phyloP scores from a whole-genome alignment of 495 filamentous ascomycete species.

The Talaromyces stipitatus region DNA sequence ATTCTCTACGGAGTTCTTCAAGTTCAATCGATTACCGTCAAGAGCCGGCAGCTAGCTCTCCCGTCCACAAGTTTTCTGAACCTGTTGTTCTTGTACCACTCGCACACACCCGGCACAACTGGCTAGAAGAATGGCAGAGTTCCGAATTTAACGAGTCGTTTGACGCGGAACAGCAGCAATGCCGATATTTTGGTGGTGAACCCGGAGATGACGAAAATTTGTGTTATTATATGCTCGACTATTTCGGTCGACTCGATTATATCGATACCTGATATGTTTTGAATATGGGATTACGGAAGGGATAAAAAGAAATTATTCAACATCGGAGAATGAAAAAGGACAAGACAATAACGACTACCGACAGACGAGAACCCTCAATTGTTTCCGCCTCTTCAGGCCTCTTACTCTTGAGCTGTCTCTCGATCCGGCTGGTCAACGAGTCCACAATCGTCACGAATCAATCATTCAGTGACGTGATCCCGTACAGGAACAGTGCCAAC shows the following conservation, averaged over 20 bases:
- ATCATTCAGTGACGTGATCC: background rate
- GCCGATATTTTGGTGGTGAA: slow-evolving; percentile 39
- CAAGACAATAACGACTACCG: background rate
- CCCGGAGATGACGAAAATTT: slow-evolving; percentile 39
- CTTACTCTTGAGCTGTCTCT: background rate
- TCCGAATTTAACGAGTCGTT: slow-evolving; percentile 18
- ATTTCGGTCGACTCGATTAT: slow-evolving; percentile 41
- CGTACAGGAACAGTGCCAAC: no score
- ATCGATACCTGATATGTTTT: slow-evolving; percentile 19
- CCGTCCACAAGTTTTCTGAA: background rate
- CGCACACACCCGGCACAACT: slow-evolving; percentile 38
- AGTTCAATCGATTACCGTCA: no score
- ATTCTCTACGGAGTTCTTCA: slow-evolving; percentile 1
- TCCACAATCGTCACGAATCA: background rate
- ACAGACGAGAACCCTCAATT: background rate
- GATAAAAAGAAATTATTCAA: background rate
- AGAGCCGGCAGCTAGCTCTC: slow-evolving; percentile 13
- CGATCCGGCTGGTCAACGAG: background rate
- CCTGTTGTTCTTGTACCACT: slow-evolving; percentile 12
- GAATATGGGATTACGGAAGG: background rate
- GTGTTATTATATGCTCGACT: slow-evolving; percentile 42
- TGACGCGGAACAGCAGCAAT: slow-evolving; percentile 30
- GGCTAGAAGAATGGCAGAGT: slow-evolving; percentile 31
- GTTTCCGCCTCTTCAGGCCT: background rate
- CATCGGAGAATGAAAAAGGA: no score